phyloP scores from a whole-genome alignment of 2,329 filamentous ascomycete genomes.

The Penicillium capsulatum region DNA sequence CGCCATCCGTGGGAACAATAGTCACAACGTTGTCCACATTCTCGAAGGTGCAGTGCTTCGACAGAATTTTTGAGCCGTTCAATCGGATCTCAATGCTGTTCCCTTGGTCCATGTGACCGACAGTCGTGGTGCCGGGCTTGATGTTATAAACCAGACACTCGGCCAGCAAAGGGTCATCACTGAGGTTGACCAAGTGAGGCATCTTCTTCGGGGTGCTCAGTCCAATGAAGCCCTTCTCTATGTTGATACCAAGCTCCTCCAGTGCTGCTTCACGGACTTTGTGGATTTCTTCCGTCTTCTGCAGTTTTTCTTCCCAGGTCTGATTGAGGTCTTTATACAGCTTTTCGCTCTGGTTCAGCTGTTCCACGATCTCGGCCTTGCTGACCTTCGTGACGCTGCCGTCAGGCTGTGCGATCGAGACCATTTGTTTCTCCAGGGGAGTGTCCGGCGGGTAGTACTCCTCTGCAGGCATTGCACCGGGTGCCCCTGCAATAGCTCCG shows the following conservation, averaged over 20 bases:
- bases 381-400: constrained; percentile 90
- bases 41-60: constrained; percentile 91
- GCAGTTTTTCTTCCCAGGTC: constrained; percentile 95
- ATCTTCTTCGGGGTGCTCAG: constrained; percentile 97
- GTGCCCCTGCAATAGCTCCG: constrained; percentile 36
- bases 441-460: constrained; percentile 90
- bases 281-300: constrained; percentile 94
- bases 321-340: constrained; percentile 93
- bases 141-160: constrained; percentile 98
- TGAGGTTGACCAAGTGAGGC: constrained; percentile 96
- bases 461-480: constrained; percentile 55
- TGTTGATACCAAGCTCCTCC: constrained; percentile 96
- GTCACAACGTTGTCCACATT: constrained; percentile 93
- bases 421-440: constrained; percentile 90
- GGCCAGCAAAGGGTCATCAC: constrained; percentile 86
- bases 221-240: constrained; percentile 96
- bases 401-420: constrained; percentile 83
- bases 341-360: constrained; percentile 94
- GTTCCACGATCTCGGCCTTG: constrained; percentile 96
- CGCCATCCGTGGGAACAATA: constrained; percentile 81
- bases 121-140: constrained; percentile 88
- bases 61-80: constrained; percentile 87
- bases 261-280: constrained; percentile 93
- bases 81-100: constrained; percentile 82
- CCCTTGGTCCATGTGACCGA: constrained; percentile 87